Evolutionary conservation across 768 basidiomycete genomes (phyloP), one percentile per base, ranked within the genome.

Genomic region (Leucocoprinus birnbaumii): DNA sequence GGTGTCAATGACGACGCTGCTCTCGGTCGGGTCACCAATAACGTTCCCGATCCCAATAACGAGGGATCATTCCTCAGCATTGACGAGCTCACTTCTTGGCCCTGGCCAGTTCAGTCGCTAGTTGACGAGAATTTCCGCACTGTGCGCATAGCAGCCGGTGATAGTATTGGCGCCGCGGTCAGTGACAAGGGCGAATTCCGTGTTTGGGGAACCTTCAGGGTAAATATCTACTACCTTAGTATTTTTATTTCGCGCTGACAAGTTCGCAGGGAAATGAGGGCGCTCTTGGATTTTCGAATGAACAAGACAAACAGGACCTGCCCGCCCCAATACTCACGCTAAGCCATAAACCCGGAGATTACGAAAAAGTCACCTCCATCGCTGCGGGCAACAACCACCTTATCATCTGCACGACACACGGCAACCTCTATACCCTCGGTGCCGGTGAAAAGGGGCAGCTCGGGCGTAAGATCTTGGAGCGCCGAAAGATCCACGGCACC

Each of bases 361-460:
- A 68, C 35, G 89, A 91, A 65, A 88, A 86, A 60, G 86, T 90
- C 31, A 81, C 84, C 9, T 76, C 86, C 14, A 80, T 94, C 51
- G 89, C 83, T 3, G 84, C 88, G 26, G 96, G 96, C 19, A 82
- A 82, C 67, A 94, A 98, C 63, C 96, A 98, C 67, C 78, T 97
- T 22, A 73, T 98, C 53, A 89, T 94, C 10, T 77, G 98, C 35
- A 96, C 94, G 9, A 89, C 87, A 0, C 87, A 89, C 53, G 96
- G 96, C 8, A 83, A 85, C 62, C 83, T 98, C 51, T 92, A 89
- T 63, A 84, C 91, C 3, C 91, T 91, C 84, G 96, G 96, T 9
- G 89, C 90, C 38, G 91, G 92, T 46, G 91, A 96, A 66, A 87
- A 94, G 64, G 83, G 86, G 48, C 94, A 96, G 61, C 85, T 98